Evolutionary conservation across 164 flowering plant species (phyloP), one percentile per base, ranked within the genome.

Genomic region (Magnolia changhungtana): DNA sequence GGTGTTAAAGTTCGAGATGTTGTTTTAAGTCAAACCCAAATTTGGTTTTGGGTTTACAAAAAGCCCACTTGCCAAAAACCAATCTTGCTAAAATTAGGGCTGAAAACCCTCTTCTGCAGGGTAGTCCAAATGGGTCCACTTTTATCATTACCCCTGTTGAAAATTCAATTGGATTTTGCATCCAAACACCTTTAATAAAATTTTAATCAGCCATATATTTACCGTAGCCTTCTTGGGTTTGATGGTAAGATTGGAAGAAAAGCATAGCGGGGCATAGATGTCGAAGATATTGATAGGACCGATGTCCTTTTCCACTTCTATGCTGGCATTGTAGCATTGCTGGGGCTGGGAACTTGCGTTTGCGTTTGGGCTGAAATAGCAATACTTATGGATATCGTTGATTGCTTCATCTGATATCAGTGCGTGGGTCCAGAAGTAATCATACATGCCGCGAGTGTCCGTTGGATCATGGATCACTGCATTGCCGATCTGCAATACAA

Each of bases 361-460:
- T 1, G 5, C 4, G 50, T 29, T 37, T 14, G 71, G 18, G 7
- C n/a, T 18, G 58, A 84, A 83, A 64, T 83, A 73, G 71, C 85
- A 81, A 45, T 70, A 16, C 7, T 11, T 1, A 23, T 29, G 55
- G 24, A 80, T 76, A 7, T 78, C 52, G 24, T 84, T 87, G 2
- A 80, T 73, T 58, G 8, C 50, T 75, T 86, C 77, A 58, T 89
- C 91, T 0, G 91, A 85, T n/a, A 88, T 79, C 8, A 91, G 86
- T 45, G 89, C 74, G 77, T 91, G 95, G 67, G 88, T 87, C 95
- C 92, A 91, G n/a, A 90, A 89, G 75, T 87, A 89, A 52, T 91
- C 91, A 8, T 88, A 31, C 55, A 87, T 2, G 9, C 91, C 95
- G 27, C 75, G 83, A 1, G 76, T 87, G 69, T 91, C 81, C 0